Evolutionary conservation across 2,329 filamentous ascomycete genomes (phyloP).

Genomic region (Cladosporium austrohemisphaericum): DNA sequence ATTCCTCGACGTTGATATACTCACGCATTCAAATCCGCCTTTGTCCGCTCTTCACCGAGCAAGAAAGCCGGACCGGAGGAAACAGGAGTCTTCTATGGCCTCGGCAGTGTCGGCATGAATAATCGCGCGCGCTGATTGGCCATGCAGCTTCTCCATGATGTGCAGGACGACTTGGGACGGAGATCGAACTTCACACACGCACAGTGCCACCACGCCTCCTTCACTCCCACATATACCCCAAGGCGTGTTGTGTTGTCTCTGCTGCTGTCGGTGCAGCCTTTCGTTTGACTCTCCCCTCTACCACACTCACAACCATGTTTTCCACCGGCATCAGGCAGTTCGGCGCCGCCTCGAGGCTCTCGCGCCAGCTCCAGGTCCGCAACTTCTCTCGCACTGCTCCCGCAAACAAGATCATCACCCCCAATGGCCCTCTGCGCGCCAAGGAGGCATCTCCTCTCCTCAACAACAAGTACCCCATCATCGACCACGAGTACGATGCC

Average conservation of each 20-base stretch:
- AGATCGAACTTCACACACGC: slow-evolving; percentile 14
- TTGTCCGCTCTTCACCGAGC: too few species aligned
- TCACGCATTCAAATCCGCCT: too few species aligned
- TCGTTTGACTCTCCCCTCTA: slow-evolving; percentile 4
- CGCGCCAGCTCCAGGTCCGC: slow-evolving; percentile 43
- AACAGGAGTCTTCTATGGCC: too few species aligned
- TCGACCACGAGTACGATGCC: slow-evolving; percentile 99
- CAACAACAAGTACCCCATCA: slow-evolving; percentile 87
- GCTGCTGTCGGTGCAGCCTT: background rate
- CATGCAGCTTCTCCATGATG: background rate
- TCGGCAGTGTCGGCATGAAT: too few species aligned
- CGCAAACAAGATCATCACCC: slow-evolving; percentile 76
- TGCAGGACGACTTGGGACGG: too few species aligned
- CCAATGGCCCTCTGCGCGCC: slow-evolving; percentile 76
- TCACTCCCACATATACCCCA: background rate
- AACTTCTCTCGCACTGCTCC: slow-evolving; percentile 84
- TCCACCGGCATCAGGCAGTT: slow-evolving; percentile 35
- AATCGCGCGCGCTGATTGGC: too few species aligned
- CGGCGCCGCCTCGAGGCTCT: slow-evolving; percentile 27
- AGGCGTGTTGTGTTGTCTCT: slow-evolving; percentile 3
- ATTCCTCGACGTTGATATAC: too few species aligned
- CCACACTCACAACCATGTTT: slow-evolving; percentile 30
- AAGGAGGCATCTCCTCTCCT: slow-evolving; percentile 89
- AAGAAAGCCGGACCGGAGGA: too few species aligned
- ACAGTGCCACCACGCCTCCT: background rate